Percentiles rank a stretch among this genome's conserved stretches.
Conservation (phyloP, 2,329 filamentous ascomycete species). For the Neonectria coccinea region DNA sequence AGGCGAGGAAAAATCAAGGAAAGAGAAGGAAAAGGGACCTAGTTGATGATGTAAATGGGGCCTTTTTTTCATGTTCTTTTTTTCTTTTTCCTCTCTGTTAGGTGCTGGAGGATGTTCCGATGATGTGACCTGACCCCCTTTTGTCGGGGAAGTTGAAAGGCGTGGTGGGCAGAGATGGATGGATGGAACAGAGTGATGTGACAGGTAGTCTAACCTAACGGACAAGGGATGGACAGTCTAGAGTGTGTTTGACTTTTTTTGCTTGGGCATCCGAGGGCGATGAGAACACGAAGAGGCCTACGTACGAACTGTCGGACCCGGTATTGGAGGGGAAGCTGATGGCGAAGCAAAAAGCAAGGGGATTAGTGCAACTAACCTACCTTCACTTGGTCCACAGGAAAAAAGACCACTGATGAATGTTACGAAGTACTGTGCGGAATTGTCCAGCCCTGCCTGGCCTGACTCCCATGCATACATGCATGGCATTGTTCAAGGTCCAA, state of each 20-base stretch:
- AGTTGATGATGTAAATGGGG: not conserved
- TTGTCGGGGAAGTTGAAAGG: not conserved
- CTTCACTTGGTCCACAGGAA: too few relatives aligned
- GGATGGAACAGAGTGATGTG: not conserved
- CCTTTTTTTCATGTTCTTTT: not conserved
- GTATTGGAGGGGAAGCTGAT: not conserved
- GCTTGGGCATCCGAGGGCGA: not conserved
- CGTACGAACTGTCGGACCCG: too few relatives aligned
- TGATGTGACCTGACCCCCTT: not conserved
- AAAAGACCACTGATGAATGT: too few relatives aligned
- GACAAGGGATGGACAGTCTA: not conserved
- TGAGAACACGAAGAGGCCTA: not conserved
- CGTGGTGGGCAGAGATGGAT: not conserved
- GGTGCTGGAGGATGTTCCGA: not conserved
- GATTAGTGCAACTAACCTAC: not conserved
- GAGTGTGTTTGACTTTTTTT: not conserved
- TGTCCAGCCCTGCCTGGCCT: not conserved
- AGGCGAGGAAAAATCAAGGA: slow-evolving; percentile 8
- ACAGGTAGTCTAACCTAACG: not conserved
- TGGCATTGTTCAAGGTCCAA: not conserved
- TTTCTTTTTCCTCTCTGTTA: not conserved
- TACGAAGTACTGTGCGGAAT: not conserved
- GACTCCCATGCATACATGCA: too few relatives aligned
- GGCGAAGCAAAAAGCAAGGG: not conserved
- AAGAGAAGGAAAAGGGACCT: not conserved